Conservation (phyloP, 371 early-diverging fungal genomes). For the Lichtheimia ramosa region DNA sequence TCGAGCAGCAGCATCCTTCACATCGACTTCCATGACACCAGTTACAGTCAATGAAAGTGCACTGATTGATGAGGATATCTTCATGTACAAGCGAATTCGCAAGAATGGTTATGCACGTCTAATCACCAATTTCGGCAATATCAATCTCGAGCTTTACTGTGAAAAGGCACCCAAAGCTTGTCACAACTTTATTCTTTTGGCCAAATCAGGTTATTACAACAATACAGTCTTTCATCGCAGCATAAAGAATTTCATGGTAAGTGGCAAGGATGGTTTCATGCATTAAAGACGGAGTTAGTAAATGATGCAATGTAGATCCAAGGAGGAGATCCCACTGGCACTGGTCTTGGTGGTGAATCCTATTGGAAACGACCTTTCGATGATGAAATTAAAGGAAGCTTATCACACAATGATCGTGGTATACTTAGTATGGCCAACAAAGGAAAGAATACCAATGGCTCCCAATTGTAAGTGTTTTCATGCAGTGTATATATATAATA, state of each 20-base stretch:
- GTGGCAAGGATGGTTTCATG: neutral
- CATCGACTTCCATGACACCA: slow-evolving; percentile 81
- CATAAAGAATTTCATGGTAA: slow-evolving; percentile 89
- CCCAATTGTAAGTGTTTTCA: slow-evolving; percentile 79
- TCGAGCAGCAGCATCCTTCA: slow-evolving; percentile 79
- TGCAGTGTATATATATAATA: neutral
- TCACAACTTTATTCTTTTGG: slow-evolving; percentile 89
- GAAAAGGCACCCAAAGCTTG: slow-evolving; percentile 83
- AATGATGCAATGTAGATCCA: slow-evolving; percentile 65
- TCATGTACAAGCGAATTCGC: slow-evolving; percentile 81
- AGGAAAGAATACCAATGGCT: slow-evolving; percentile 84
- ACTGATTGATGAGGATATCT: slow-evolving; percentile 76
- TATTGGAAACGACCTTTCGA: slow-evolving; percentile 79
- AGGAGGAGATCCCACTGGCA: slow-evolving; percentile 95
- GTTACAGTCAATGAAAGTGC: slow-evolving; percentile 73
- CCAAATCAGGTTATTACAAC: slow-evolving; percentile 85
- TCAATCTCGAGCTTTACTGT: slow-evolving; percentile 87
- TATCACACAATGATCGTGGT: slow-evolving; percentile 79
- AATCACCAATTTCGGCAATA: slow-evolving; percentile 81
- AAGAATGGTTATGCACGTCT: slow-evolving; percentile 77
- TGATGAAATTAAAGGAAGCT: slow-evolving; percentile 76
- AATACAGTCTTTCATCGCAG: slow-evolving; percentile 81
- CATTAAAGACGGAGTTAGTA: neutral
- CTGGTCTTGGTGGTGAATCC: slow-evolving; percentile 86
- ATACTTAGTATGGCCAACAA: slow-evolving; percentile 87